Evolutionary conservation across 169 alveolate species (phyloP).

Genomic region (Ichthyophthirius multifiliis): DNA sequence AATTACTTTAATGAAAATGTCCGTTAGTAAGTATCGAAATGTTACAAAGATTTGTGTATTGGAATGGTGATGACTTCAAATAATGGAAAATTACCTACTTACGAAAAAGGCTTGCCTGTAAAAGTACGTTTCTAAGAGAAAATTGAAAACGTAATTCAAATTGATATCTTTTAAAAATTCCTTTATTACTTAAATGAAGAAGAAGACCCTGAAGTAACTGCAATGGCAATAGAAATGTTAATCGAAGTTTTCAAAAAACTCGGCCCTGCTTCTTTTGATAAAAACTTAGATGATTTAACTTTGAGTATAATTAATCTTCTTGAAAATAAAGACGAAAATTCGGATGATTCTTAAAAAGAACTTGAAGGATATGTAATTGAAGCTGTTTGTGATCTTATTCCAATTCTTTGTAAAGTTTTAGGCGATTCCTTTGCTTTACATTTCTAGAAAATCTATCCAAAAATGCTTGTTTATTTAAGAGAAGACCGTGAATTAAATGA

Average conservation of each 20-base stretch:
- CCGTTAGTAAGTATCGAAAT: slow-evolving; percentile 38
- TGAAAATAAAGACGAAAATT: neutral
- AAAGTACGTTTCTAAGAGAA: slow-evolving; percentile 16
- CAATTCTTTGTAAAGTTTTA: slow-evolving; percentile 41
- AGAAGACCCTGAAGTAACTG: slow-evolving; percentile 24
- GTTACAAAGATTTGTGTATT: slow-evolving; percentile 38
- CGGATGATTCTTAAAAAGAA: slow-evolving; percentile 7
- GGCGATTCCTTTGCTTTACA: slow-evolving; percentile 46
- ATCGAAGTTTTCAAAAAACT: slow-evolving; percentile 16
- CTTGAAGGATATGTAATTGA: slow-evolving; percentile 49
- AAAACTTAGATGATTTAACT: slow-evolving; percentile 26
- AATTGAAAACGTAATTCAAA: slow-evolving; percentile 2
- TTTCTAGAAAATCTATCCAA: slow-evolving; percentile 39
- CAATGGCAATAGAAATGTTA: slow-evolving; percentile 20
- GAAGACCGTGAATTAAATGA: slow-evolving; percentile 52
- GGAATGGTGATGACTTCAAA: slow-evolving; percentile 25
- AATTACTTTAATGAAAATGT: slow-evolving; percentile 64
- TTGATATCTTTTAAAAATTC: slow-evolving; percentile 30
- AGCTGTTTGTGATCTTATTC: slow-evolving; percentile 54
- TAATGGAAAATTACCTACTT: slow-evolving; percentile 18
- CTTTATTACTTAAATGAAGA: slow-evolving; percentile 10
- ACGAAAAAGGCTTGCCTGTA: slow-evolving; percentile 9
- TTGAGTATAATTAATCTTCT: slow-evolving; percentile 2
- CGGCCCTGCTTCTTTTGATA: slow-evolving; percentile 33
- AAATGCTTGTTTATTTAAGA: slow-evolving; percentile 25